Percentiles rank a stretch among this genome's conserved stretches.
phyloP scores from a whole-genome alignment of 108 stramenopile species.

The Schizochytrium sp. region DNA sequence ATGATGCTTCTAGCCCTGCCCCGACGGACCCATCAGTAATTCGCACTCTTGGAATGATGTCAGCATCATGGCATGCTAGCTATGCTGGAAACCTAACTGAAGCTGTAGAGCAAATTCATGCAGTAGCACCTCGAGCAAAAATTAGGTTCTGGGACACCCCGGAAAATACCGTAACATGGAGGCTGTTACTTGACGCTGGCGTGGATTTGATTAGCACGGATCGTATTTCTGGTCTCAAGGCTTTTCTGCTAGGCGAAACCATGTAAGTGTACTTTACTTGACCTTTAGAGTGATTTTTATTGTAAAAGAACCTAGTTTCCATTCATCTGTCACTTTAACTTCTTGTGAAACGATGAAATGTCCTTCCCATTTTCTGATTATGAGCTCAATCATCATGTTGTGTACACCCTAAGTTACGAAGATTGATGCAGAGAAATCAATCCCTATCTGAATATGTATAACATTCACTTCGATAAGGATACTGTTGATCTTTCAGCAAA shows the following conservation, averaged over 20 bases:
- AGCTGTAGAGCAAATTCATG: neutral
- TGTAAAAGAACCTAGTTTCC: no score
- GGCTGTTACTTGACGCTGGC: constrained; percentile 2
- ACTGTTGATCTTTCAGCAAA: no score
- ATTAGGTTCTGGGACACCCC: constrained; percentile 55
- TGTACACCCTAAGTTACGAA: no score
- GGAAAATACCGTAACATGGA: neutral
- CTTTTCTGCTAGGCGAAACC: constrained; percentile 46
- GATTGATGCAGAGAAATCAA: no score
- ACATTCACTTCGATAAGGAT: no score
- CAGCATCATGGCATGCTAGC: neutral
- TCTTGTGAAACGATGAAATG: no score
- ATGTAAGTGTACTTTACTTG: neutral
- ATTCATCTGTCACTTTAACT: no score
- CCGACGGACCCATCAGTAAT: neutral
- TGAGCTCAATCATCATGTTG: no score
- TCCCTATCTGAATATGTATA: no score
- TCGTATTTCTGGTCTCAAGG: constrained; percentile 1
- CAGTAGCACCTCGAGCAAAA: neutral
- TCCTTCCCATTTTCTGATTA: no score
- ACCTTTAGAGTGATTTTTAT: no score
- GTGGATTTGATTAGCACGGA: constrained; percentile 29
- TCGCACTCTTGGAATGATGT: constrained; percentile 24
- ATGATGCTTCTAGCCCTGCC: neutral
- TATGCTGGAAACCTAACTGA: neutral